Base-by-base conservation (phyloP, 2,329 filamentous ascomycete species). In the Penicillium sp. region DNA sequence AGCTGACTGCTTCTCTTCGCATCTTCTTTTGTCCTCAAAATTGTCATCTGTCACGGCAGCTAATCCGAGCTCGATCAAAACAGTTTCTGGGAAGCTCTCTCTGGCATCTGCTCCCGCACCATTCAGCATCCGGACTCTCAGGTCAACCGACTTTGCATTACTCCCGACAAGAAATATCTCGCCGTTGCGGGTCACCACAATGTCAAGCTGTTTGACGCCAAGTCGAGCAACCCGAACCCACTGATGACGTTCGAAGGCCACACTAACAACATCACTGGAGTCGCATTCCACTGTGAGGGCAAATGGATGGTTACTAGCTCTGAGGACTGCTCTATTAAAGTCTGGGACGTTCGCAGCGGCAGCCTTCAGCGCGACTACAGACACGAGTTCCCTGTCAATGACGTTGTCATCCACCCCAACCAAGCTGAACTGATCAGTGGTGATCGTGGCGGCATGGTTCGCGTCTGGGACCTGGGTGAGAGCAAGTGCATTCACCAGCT, bases 241-340 rank as follows among this genome's bases (percentile, higher is more conserved):
- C 84, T 98, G 26, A 87, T 98, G 72, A 93, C 90, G 22, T 98
- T 99, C 72, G 94, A 98, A 75, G 95, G 95, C 45, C 95, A 99
- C 79, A 95, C 92, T 13, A 92, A 89, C 68, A 99, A 99, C 73
- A 89, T 99, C 74, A 99, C 95, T 0, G 95, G 95, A 46, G 91
- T 99, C 51, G 93, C 93, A 11, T 99, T 99, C 76, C 95, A 99
- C 77, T 98, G 94, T 76, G 95, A 99, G 78, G 93, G 94, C 11
- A 99, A 99, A 80, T 99, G 95, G 95, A 97, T 99, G 91, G 95
- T 98, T 19, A 99, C 95, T 10, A 96, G 91, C 77, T 96, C 92
- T 51, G 95, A 99, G 78, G 95, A 99, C 74, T 92, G 93, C 70
- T 96, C 92, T 0, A 93, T 97, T 73, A 96, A 96, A 83, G 96